Conservation (phyloP, 2,329 filamentous ascomycete species). For the Trichophyton equinum region DNA sequence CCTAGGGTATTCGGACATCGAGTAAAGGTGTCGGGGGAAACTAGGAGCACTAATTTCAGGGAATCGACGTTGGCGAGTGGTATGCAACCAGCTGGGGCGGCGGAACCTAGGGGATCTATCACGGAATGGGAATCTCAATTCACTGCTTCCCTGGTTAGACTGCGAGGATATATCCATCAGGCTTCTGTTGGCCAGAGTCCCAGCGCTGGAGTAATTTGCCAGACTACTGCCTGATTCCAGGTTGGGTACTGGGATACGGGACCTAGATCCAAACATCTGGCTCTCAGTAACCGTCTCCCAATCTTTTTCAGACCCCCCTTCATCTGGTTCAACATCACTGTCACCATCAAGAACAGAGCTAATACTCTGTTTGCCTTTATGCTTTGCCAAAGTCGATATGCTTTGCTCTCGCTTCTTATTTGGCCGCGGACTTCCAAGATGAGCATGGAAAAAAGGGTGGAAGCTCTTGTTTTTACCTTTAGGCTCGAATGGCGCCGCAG, state of each 20-base stretch:
- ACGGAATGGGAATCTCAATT: neutral
- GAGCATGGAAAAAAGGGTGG: constrained; percentile 8
- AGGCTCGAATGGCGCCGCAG: constrained; percentile 5
- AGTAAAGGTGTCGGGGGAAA: neutral
- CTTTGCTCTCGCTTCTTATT: neutral
- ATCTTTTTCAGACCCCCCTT: constrained; percentile 12
- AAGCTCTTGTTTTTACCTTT: neutral
- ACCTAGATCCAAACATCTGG: constrained; percentile 10
- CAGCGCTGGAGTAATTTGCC: constrained; percentile 18
- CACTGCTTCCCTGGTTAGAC: neutral
- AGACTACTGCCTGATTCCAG: constrained; percentile 17
- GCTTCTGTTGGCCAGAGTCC: constrained; percentile 10
- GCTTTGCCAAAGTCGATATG: neutral
- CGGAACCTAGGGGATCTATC: neutral
- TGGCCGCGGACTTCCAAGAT: constrained; percentile 1
- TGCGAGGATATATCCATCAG: neutral
- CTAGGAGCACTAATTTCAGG: neutral
- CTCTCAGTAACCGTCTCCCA: constrained; percentile 20
- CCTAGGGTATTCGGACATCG: neutral
- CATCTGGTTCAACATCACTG: constrained; percentile 5
- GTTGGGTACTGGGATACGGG: constrained; percentile 3
- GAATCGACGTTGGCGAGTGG: neutral
- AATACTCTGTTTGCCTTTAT: neutral
- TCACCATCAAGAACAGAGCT: neutral
- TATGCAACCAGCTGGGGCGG: neutral